Base-by-base conservation (phyloP, 2,329 filamentous ascomycete genomes). In the Diaporthe amygdali region DNA sequence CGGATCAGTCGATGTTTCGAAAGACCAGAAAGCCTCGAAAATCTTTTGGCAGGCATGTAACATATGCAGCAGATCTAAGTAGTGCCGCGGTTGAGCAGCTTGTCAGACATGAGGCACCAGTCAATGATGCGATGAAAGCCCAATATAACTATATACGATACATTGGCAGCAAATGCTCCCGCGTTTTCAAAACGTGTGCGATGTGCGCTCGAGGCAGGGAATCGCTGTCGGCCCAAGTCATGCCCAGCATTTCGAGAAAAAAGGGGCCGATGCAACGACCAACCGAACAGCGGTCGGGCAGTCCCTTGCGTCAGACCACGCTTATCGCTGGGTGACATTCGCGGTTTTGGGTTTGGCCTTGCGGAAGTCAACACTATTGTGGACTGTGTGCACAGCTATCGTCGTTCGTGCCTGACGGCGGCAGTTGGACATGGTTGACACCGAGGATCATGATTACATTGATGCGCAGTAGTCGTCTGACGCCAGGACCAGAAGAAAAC, bases 261-360 rank as follows among this genome's bases (percentile, higher is more conserved):
- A 59, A 25, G 64, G 46, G 51, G 37, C 49, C 63, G 44, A 37
- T 54, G 25, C 30, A 64, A 49, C 59, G 46, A 64, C 59, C 59
- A 64, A 49, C 44, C 44, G 44, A 64, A 64, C 30, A 64, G 59
- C 59, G 44, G 52, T 51, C 69, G 63, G 69, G 34, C 41, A 67
- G 63, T 68, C 52, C 69, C 63, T 71, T 67, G 63, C 63, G 34
- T 59, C 69, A 49, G 41, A 55, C 39, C 51, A 59, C 34, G 52
- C 41, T 39, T 52, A 52, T 34, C 52, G 54, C 54, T 69, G 46
- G 67, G 67, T 69, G 59, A 34, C 59, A 25, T 64, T 25, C 20
- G 59, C 44, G 44, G 59, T 64, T 64, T 64, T 64, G 44, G 44
- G 44, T 64, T 64, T 64, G 59, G 44, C 30, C 59, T 49, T 37